Evolutionary conservation across 345 rosid species (phyloP), one percentile per base, ranked within the genome.

Genomic region (Boechera stricta): DNA sequence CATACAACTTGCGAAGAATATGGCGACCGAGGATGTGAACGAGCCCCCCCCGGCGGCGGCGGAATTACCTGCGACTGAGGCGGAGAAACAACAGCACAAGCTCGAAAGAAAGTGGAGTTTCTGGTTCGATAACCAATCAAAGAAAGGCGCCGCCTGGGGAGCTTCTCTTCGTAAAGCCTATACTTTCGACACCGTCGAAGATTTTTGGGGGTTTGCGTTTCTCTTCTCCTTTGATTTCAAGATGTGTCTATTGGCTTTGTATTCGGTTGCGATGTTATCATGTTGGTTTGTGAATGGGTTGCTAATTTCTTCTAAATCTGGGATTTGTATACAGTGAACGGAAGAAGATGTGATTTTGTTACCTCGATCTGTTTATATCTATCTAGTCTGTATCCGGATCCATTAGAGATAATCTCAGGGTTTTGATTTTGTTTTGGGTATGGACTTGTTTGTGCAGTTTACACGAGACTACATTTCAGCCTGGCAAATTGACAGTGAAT

Each of bases 121-220:
- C 74, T 94, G 98, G 98, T 89, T 83, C 73, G 97, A 91, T 70
- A 88, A 87, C 75, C 92, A 86, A 81, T 90, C 94, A 24, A 94
- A 90, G 33, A 10, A 85, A 60, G 98, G 98, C 79, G 87, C 88
- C 49, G 93, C 86, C 38, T 94, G 98, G 98, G 98, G 97, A 18
- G 60, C 87, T 44, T 75, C 92, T 61, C 90, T 91, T 53, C 92
- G 93, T 53, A 90, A 87, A 65, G 88, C 85, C 77, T 90, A 80
- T 77, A 86, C 97, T 39, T 91, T 94, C 72, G 96, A 91, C 70
- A 89, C 98, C 82, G 95, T 94, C 72, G 94, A 94, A 81, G 98
- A 94, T 55, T 94, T 94, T 84, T 94, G 98, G 98, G 69, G 94
- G 98, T 91, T 80, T 73, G 83, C 73, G 11, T 56, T 61, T 45